Base-by-base conservation (phyloP, 2,329 filamentous ascomycete species). In the Stachybotrys echinatus region DNA sequence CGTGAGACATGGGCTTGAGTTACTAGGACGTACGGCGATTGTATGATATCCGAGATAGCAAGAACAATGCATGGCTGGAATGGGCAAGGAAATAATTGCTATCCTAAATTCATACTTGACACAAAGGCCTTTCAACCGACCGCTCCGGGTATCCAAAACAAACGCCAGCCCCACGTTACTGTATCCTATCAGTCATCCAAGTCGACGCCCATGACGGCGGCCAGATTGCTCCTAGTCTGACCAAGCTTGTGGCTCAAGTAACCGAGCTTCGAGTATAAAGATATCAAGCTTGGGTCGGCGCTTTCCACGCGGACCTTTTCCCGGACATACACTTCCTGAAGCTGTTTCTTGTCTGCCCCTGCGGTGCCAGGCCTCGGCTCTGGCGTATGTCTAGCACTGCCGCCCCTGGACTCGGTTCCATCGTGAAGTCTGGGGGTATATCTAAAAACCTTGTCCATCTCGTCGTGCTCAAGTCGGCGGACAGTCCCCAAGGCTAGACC, bases 251-350 rank as follows among this genome's bases (percentile, higher is more conserved):
- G 82, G 54, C 87, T 85, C 50, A 96, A 70, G 5, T 88, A 90
- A 23, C 79, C 83, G 57, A 96, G 73, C 70, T 96, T 96, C 5
- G 90, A 87, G 65, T 89, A 86, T 31, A 94, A 76, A 34, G 88
- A 87, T 65, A 96, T 84, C 55, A 96, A 65, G 58, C 84, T 92
- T 1, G 92, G 92, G 66, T 97, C 92, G 49, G 91, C 89, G 60
- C 84, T 92, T 67, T 96, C 92, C 2, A 96, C 86, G 39, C 88
- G 79, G 5, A 96, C 81, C 72, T 96, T 96, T 66, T 96, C 92
- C 57, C 86, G 84, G 43, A 97, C 92, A 55, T 83, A 86, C 3
- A 96, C 91, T 53, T 94, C 84, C 3, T 69, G 65, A 27, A 66
- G 53, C 34, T 62, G 60, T 40, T 48, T 54, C 23, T 40, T 51